phyloP scores from a whole-genome alignment of 306 rosid genomes.

The Ceratonia siliqua region DNA sequence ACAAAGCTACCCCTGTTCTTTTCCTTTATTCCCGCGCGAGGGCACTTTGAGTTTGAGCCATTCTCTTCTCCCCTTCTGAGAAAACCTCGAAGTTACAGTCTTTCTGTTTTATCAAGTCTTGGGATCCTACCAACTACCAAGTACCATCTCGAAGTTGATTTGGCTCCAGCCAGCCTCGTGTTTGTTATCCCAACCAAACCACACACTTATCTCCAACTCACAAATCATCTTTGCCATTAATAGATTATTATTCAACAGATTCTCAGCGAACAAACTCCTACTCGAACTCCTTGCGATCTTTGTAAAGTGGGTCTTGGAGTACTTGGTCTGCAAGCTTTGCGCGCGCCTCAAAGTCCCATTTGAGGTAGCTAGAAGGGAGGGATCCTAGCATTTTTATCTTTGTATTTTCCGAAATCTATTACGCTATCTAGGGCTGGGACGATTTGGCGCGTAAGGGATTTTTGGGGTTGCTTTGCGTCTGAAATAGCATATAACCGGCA shows the following conservation, averaged over 20 bases:
- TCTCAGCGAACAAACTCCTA: constrained; percentile 49
- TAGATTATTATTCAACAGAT: constrained; percentile 31
- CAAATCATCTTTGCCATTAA: no score
- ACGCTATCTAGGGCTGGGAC: constrained; percentile 53
- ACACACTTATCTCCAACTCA: no score
- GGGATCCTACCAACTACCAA: no score
- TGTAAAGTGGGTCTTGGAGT: constrained; percentile 59
- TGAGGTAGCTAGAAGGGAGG: constrained; percentile 68
- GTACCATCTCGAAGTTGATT: no score
- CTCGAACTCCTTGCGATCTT: constrained; percentile 70
- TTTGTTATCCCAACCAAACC: no score
- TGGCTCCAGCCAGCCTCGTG: no score
- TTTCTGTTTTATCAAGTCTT: no score
- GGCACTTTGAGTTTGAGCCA: no score
- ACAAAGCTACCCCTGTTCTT: background rate
- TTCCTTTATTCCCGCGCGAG: background rate
- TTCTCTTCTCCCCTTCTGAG: no score
- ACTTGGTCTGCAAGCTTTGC: constrained; percentile 68
- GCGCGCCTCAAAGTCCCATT: constrained; percentile 63
- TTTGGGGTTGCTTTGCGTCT: constrained; percentile 30
- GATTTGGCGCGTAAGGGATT: background rate
- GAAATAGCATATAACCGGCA: constrained; percentile 28
- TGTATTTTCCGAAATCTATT: constrained; percentile 61
- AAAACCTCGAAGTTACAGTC: no score
- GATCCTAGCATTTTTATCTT: constrained; percentile 68